Evolutionary conservation across 176 grass and related monocot species (phyloP).

Genomic region (Cymbopogon citratus): DNA sequence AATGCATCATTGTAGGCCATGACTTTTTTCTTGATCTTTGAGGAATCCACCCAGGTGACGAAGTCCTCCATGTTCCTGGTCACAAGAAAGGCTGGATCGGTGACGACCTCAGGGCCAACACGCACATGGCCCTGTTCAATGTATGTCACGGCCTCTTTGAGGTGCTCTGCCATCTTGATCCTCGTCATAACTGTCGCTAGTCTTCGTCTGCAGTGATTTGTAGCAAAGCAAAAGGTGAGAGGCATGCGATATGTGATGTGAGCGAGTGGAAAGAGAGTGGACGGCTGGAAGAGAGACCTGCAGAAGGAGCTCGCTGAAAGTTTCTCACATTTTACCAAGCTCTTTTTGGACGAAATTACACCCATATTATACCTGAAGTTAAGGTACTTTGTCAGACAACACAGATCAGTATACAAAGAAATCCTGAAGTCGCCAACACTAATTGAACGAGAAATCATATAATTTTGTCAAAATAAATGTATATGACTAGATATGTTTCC

Average conservation of each 20-base stretch:
- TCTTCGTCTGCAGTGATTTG: constrained; percentile 44
- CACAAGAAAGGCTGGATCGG: constrained; percentile 81
- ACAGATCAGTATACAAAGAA: background rate
- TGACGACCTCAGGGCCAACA: constrained; percentile 57
- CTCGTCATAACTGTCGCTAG: constrained; percentile 64
- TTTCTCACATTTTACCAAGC: constrained; percentile 64
- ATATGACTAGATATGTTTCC: background rate
- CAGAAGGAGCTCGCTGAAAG: constrained; percentile 79
- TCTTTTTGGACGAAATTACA: constrained; percentile 76
- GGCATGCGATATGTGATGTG: background rate
- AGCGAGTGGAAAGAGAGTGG: background rate
- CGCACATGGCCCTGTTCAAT: constrained; percentile 81
- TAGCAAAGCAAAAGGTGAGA: background rate
- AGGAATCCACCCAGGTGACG: constrained; percentile 86
- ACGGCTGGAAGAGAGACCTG: constrained; percentile 36
- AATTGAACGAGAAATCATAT: background rate
- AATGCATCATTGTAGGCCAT: constrained; percentile 57
- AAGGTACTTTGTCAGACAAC: background rate
- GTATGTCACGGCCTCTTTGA: constrained; percentile 78
- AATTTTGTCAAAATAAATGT: background rate
- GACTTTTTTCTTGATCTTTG: constrained; percentile 69
- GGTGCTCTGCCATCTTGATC: constrained; percentile 80
- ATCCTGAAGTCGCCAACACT: background rate
- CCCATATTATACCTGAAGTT: constrained; percentile 87
- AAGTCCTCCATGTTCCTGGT: constrained; percentile 97